phyloP scores from a whole-genome alignment of 2,329 filamentous ascomycete genomes.

The Alternaria longipes region DNA sequence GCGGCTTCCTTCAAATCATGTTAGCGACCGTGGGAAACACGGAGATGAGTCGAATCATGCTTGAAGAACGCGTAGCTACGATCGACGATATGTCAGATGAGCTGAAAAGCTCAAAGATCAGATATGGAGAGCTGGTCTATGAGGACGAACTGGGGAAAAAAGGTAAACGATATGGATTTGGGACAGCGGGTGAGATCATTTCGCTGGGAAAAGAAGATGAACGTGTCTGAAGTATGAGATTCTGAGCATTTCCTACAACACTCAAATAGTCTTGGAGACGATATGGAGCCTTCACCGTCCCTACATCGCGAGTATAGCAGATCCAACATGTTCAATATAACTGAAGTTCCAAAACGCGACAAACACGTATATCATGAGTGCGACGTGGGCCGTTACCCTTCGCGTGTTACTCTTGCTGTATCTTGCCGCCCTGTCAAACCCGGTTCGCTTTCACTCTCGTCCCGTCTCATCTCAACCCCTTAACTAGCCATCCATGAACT shows the following conservation, averaged over 20 bases:
- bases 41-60: not conserved
- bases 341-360: not conserved
- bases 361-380: not conserved
- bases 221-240: not conserved
- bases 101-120: not conserved
- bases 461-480: not conserved
- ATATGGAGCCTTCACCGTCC: not conserved
- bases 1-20: not conserved
- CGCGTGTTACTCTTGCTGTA: not conserved
- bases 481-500: constrained; percentile 24
- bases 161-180: not conserved
- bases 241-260: not conserved
- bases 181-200: not conserved
- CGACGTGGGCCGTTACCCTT: too few species aligned
- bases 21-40: not conserved
- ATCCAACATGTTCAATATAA: not conserved
- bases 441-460: not conserved
- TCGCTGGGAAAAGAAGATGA: not conserved
- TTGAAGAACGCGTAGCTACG: not conserved
- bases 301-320: not conserved
- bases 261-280: not conserved
- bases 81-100: not conserved
- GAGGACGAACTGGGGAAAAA: rapidly evolving
- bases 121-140: not conserved
- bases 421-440: not conserved